These are phyloP conservation scores for Polytolypa hystricis DNA, from an alignment of 2,329 filamentous ascomycete species.

Conservation along the genomic window DNA sequence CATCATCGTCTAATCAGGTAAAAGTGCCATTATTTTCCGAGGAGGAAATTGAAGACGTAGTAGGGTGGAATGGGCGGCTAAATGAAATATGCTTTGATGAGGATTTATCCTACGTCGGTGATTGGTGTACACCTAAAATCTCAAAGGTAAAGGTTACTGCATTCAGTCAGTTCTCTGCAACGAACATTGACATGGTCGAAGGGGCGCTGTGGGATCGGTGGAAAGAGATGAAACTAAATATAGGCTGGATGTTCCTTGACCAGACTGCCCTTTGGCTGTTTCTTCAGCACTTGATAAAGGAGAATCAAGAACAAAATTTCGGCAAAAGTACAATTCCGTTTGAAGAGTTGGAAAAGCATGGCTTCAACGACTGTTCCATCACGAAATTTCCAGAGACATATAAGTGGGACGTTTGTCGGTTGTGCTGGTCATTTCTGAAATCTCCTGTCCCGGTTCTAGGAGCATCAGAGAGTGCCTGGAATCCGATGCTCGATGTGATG, in stretches of 20 bases:
- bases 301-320: background rate
- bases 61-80: background rate
- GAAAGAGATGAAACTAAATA: background rate
- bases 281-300: background rate
- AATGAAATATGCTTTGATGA: background rate
- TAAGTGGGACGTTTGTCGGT: background rate
- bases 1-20: background rate
- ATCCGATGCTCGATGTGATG: background rate
- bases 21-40: background rate
- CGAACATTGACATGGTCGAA: background rate
- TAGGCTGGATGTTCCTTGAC: background rate
- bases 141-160: background rate
- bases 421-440: background rate
- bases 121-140: background rate
- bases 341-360: background rate
- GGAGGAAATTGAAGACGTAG: background rate
- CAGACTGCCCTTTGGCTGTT: background rate
- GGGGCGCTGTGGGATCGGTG: background rate
- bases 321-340: background rate
- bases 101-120: background rate
- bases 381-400: background rate
- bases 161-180: background rate
- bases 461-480: background rate
- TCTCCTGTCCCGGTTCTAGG: background rate
- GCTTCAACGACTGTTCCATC: background rate